Base-by-base conservation (phyloP, 805 yeast species). In the Lipomyces starkeyi region DNA sequence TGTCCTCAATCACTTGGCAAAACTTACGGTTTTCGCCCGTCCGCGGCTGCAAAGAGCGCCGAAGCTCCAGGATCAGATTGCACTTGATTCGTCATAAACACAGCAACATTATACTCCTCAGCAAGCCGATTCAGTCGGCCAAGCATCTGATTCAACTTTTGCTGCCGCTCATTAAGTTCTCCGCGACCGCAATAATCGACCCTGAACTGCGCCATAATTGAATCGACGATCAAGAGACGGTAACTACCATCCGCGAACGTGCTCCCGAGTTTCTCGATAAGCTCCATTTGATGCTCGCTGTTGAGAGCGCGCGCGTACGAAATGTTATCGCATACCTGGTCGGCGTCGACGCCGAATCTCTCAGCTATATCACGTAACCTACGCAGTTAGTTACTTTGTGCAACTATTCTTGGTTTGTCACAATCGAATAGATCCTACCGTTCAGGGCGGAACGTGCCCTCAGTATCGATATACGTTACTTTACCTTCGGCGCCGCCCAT, bases 1-100 rank as follows among this genome's bases (percentile, higher is more conserved):
- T 1, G 8, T 20, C 20, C n/a, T 32, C 20, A 52, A 40, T 37
- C 56, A 11, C n/a, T 13, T 49, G 40, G 37, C 27, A 57, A 9
- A 25, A 74, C 81, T 70, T 68, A 79, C 68, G 95, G 94, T 77
- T 90, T 90, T 73, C 92, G 85, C 6, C 94, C 93, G 78, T 90
- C 94, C 8, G 92, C 93, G 62, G 91, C 84, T 37, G 89, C 92
- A 85, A 90, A 90, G 27, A 88, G 80, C 0, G 93, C 88, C 72
- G 88, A 86, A 1, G 94, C 95, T 68, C 93, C 94, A 5, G 93
- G 94, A 76, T 90, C 94, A 7, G 93, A 90, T 70, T 90, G 94
- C 17, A 90, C 73, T 76, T 90, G 94, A 73, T 90, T 90, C 0
- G 88, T 86, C 80, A 90, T 85, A 63, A 90, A 87, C 0, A 90